A percentile compares a stretch with the other conserved stretches of the same genome.
These are phyloP conservation scores for Mortierella sp. DNA, from an alignment of 371 early-diverging fungal genomes.

Conservation along the genomic window DNA sequence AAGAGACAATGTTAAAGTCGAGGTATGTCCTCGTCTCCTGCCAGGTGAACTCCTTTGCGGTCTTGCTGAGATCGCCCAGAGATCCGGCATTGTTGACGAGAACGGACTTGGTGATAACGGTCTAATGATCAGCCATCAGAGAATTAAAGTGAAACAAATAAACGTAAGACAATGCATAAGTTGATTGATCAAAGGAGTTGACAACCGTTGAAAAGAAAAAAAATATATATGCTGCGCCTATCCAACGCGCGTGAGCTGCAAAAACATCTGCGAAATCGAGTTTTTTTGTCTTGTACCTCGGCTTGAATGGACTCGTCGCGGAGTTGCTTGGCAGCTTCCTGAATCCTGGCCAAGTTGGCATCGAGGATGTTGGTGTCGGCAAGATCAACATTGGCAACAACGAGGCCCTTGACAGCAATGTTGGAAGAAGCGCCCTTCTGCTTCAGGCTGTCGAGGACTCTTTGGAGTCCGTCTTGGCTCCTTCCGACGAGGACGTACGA, in stretches of 20 bases:
- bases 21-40: constrained; percentile 67
- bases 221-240: neutral
- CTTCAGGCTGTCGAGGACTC: constrained; percentile 34
- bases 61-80: constrained; percentile 78
- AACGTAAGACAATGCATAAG: neutral
- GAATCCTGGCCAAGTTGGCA: constrained; percentile 35
- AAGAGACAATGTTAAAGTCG: constrained; percentile 71
- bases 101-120: constrained; percentile 60
- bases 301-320: constrained; percentile 23
- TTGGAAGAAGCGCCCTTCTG: constrained; percentile 9
- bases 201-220: neutral
- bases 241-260: no score
- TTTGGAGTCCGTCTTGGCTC: constrained; percentile 28
- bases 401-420: constrained; percentile 27
- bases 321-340: constrained; percentile 32
- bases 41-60: constrained; percentile 66
- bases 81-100: constrained; percentile 91
- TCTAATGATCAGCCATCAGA: constrained; percentile 10
- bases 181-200: neutral
- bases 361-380: constrained; percentile 33
- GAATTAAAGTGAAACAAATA: neutral
- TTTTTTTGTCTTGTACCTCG: constrained; percentile 13
- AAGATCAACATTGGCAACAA: constrained; percentile 42
- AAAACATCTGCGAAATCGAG: no score
- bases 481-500: constrained; percentile 68